These are phyloP conservation scores for Sporisorium graminicola DNA, from an alignment of 1,284 basidiomycete genomes.

Conservation along the genomic window DNA sequence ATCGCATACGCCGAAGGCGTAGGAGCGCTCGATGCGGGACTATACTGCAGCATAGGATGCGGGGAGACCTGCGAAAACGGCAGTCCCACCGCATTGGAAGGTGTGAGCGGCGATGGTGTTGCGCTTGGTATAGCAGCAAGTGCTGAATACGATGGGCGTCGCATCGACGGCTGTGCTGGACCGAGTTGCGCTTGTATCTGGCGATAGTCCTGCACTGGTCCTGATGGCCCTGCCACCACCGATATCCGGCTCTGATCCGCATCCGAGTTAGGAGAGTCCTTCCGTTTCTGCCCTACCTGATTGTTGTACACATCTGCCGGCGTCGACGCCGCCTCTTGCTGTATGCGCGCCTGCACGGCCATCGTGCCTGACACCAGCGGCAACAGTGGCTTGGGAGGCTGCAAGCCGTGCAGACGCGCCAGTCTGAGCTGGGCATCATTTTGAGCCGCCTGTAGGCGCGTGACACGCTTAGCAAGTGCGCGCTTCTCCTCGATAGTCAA, in stretches of 20 bases:
- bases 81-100: neutral
- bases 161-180: neutral
- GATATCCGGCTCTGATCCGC: neutral
- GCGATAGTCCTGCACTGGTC: neutral
- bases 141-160: slow-evolving; percentile 1
- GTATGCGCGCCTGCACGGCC: neutral
- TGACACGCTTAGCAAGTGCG: slow-evolving; percentile 32
- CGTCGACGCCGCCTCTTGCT: slow-evolving; percentile 4
- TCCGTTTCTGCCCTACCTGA: slow-evolving; percentile 14
- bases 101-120: slow-evolving; percentile 3
- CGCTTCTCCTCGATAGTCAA: slow-evolving; percentile 14
- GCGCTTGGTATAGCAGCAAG: neutral
- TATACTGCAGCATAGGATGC: slow-evolving; percentile 16
- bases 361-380: neutral
- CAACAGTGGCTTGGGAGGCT: slow-evolving; percentile 19
- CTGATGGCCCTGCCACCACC: neutral
- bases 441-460: slow-evolving; percentile 37
- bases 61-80: slow-evolving; percentile 17
- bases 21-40: slow-evolving; percentile 16
- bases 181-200: neutral
- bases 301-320: neutral
- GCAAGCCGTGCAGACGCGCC: slow-evolving; percentile 44
- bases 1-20: slow-evolving; percentile 10
- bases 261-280: slow-evolving; percentile 9
- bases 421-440: slow-evolving; percentile 37